phyloP scores from a whole-genome alignment of 164 flowering plant species.

The Vitis rotundifolia region DNA sequence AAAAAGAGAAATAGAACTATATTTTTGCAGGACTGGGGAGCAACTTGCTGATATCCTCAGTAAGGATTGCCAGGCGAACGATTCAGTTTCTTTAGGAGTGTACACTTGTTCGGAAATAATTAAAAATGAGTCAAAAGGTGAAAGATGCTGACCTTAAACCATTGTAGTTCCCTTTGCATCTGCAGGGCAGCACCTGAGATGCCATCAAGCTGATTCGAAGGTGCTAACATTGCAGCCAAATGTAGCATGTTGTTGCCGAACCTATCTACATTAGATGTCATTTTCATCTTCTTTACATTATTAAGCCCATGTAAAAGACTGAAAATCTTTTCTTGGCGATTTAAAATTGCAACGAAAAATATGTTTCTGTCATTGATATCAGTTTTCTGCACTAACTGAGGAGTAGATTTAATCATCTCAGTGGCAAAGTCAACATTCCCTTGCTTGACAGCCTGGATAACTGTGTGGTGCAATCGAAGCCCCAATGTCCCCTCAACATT shows the following conservation, averaged over 20 bases:
- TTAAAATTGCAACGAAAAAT: conserved; percentile 12
- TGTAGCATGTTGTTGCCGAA: conserved; percentile 23
- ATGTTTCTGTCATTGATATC: conserved; percentile 5
- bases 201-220: conserved; percentile 16
- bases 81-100: too few species aligned
- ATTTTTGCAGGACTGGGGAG: too few species aligned
- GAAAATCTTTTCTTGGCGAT: conserved; percentile 30
- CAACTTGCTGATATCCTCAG: too few species aligned
- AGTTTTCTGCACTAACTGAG: conserved; percentile 10
- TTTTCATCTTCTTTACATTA: neutral
- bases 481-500: neutral
- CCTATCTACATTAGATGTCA: conserved; percentile 10
- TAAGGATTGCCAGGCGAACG: too few species aligned
- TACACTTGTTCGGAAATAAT: too few species aligned
- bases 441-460: conserved; percentile 15
- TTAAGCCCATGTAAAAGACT: conserved; percentile 22
- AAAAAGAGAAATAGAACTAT: too few species aligned
- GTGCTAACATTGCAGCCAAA: conserved; percentile 20
- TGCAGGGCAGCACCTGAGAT: conserved; percentile 34
- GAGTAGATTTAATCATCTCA: conserved; percentile 1
- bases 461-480: neutral
- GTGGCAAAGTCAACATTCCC: conserved; percentile 26
- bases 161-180: conserved; percentile 32
- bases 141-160: conserved; percentile 25
- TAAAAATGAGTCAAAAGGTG: too few species aligned